Percentiles rank a stretch among this genome's conserved stretches.
phyloP scores from a whole-genome alignment of 148 eudicot species.

The Rheum nobile region DNA sequence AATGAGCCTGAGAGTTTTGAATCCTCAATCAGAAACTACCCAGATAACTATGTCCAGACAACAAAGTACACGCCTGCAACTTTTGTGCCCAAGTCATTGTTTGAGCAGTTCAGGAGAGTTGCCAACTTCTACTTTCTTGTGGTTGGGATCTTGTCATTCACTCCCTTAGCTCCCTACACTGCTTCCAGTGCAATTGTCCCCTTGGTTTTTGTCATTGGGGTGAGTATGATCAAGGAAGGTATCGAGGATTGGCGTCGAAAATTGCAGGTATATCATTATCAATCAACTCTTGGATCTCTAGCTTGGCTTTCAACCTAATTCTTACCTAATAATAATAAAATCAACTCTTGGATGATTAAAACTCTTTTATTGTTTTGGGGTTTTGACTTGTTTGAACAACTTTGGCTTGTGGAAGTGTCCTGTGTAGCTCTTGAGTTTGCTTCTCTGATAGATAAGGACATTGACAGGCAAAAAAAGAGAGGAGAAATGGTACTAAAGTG shows the following conservation, averaged over 20 bases:
- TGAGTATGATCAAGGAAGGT: conserved; percentile 82
- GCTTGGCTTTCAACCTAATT: no score
- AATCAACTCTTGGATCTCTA: neutral
- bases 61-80: conserved; percentile 73
- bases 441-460: neutral
- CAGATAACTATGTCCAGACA: conserved; percentile 64
- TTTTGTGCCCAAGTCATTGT: conserved; percentile 83
- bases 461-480: neutral
- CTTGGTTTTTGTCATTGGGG: conserved; percentile 61
- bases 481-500: neutral
- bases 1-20: conserved; percentile 48
- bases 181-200: conserved; percentile 82
- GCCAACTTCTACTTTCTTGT: conserved; percentile 93
- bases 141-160: conserved; percentile 55
- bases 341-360: neutral
- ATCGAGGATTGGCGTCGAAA: conserved; percentile 76
- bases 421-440: neutral
- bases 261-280: conserved; percentile 46
- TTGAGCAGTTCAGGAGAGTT: conserved; percentile 98
- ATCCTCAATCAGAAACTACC: conserved; percentile 27
- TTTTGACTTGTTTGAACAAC: neutral
- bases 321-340: no score
- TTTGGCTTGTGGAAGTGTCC: neutral
- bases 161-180: conserved; percentile 65
- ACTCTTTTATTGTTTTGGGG: neutral